Base-by-base conservation (phyloP, 176 grass and related monocot species). In the Coix lacrymajobi region DNA sequence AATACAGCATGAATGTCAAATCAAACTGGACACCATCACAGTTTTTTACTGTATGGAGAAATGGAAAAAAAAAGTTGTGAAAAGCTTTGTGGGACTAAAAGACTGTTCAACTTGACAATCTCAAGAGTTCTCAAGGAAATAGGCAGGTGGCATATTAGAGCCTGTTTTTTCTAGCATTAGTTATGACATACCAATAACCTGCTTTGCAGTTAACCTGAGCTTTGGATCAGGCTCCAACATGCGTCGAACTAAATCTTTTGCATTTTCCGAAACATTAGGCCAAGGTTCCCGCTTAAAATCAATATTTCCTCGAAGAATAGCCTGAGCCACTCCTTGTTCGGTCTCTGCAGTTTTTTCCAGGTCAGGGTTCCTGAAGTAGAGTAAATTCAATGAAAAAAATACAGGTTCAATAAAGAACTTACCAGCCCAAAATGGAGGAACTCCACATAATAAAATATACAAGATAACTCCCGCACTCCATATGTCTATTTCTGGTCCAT, bases 381-480 rank as follows among this genome's bases (percentile, higher is more conserved):
- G 24, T 83, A 84, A 75, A 83, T 54, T 20, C 17, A 58, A 83
- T 80, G 39, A 29, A 4, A 3, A 2, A 89, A 39, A 26, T 17
- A 80, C 41, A 28, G 57, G 19, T 81, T 83, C 1, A 41, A n/a
- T 44, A 73, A 24, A 78, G 70, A 38, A 39, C 61, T 68, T 90
- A 99, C 96, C 96, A 67, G 96, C 96, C 96, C 96, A 99, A 90
- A 99, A 99, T 40, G 96, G 96, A 70, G 96, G 96, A 78, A 99
- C 96, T 76, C 96, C 96, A 76, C 96, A 99, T 79, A 99, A 86
- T 43, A 99, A 85, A 81, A 99, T 99, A 75, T 99, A 99, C 6
- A 99, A 79, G 74, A 99, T 99, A 83, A 99, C 96, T 79, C 96
- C 96, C 8, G 93, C 96, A 16, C 96, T 99, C 96, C 96, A 99